Percentiles rank a stretch among this genome's conserved stretches.
Conservation (phyloP, 352 stramenopile genomes). For the Phytophthora vignae region DNA sequence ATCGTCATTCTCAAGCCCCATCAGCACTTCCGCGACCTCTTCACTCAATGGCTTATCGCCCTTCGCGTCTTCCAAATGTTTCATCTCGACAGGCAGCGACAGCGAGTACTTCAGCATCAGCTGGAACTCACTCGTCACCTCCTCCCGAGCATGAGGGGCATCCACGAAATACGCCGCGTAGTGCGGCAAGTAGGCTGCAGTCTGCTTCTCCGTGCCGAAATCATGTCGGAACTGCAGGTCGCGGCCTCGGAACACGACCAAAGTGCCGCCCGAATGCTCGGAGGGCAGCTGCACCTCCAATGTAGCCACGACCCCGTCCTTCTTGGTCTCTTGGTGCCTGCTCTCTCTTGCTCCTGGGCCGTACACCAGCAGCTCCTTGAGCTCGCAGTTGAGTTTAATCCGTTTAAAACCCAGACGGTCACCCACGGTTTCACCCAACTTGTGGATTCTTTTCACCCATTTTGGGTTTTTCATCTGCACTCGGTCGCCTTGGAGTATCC, state of each 20-base stretch:
- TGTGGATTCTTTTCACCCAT: background rate
- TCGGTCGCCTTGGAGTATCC: background rate
- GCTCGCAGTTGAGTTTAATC: slow-evolving; percentile 12
- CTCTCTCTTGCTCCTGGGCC: slow-evolving; percentile 41
- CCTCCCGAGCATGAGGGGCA: slow-evolving; percentile 6
- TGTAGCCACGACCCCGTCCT: slow-evolving; percentile 53
- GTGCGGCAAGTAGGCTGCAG: background rate
- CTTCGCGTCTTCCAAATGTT: slow-evolving; percentile 12
- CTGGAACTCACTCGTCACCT: slow-evolving; percentile 19
- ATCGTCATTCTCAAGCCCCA: background rate
- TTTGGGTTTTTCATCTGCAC: slow-evolving; percentile 9
- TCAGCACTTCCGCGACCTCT: slow-evolving; percentile 10
- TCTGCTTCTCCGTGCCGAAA: slow-evolving; percentile 12
- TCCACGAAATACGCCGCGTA: slow-evolving; percentile 21
- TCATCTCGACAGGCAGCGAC: slow-evolving; percentile 14
- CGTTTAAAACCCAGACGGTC: slow-evolving; percentile 15
- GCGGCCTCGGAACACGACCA: slow-evolving; percentile 18
- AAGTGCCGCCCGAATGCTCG: slow-evolving; percentile 18
- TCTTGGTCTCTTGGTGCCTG: slow-evolving; percentile 45
- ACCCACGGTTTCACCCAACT: slow-evolving; percentile 2
- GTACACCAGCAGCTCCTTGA: slow-evolving; percentile 56
- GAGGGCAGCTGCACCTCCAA: slow-evolving; percentile 46
- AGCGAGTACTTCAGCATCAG: slow-evolving; percentile 19
- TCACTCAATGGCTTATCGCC: slow-evolving; percentile 4
- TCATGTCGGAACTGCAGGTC: slow-evolving; percentile 21